Conservation (phyloP, 306 rosid genomes). For the Oxytropis ochrocephala region DNA sequence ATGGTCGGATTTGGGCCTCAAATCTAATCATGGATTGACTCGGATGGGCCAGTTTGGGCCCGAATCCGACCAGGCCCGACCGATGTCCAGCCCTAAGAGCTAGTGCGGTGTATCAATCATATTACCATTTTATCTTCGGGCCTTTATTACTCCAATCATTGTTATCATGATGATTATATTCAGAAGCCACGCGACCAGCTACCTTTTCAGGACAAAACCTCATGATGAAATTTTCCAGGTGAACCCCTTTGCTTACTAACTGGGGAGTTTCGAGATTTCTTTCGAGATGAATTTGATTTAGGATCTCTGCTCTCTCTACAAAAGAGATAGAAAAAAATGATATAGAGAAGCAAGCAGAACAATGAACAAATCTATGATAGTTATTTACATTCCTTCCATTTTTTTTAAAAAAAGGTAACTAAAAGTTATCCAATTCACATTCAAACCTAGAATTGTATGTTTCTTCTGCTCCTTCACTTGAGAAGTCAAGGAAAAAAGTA, state of each 20-base stretch:
- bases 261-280: constrained; percentile 36
- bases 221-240: constrained; percentile 29
- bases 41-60: too few species aligned
- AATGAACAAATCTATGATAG: constrained; percentile 7
- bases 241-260: constrained; percentile 37
- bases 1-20: too few species aligned
- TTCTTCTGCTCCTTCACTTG: constrained; percentile 46
- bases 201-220: constrained; percentile 48
- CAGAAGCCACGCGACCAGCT: constrained; percentile 23
- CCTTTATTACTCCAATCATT: constrained; percentile 36
- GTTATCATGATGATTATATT: constrained; percentile 26
- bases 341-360: neutral
- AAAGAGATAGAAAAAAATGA: constrained; percentile 3
- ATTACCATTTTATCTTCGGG: constrained; percentile 42
- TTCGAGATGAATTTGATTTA: constrained; percentile 35
- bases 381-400: neutral
- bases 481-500: constrained; percentile 20
- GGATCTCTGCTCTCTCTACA: constrained; percentile 41
- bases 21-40: too few species aligned
- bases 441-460: constrained; percentile 33
- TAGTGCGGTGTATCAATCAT: constrained; percentile 16
- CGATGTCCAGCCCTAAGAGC: too few species aligned
- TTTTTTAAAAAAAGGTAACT: neutral
- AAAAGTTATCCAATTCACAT: neutral
- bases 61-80: too few species aligned